A percentile compares a stretch with the other conserved stretches of the same genome.
These are phyloP conservation scores for Leccinellum albellum DNA, from an alignment of 768 basidiomycete species.

Conservation along the genomic window DNA sequence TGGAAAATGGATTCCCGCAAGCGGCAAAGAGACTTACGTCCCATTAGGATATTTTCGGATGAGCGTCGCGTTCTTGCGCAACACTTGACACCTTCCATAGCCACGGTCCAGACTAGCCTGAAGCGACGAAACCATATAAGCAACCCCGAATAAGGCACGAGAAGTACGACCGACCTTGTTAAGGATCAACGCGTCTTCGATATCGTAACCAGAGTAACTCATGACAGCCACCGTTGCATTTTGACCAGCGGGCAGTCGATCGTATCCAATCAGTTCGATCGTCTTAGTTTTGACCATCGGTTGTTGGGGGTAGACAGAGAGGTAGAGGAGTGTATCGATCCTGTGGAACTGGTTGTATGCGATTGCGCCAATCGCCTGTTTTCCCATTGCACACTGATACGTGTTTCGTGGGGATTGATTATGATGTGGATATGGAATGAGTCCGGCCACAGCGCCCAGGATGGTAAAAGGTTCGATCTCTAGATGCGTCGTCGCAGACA, in stretches of 20 bases:
- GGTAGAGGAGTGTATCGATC: conserved; percentile 96
- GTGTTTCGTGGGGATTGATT: conserved; percentile 99
- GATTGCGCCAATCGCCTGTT: conserved; percentile 98
- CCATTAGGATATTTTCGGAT: conserved; percentile 97
- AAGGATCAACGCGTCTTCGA: conserved; percentile 95
- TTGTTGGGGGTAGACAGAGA: conserved; percentile 96
- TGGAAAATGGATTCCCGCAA: conserved; percentile 7
- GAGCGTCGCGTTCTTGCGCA: conserved; percentile 92
- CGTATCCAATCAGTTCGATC: conserved; percentile 95
- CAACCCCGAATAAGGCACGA: conserved; percentile 1
- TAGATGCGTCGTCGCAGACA: conserved; percentile 81
- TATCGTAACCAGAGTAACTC: conserved; percentile 99
- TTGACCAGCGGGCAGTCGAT: conserved; percentile 94
- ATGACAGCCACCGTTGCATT: conserved; percentile 99
- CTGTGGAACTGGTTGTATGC: conserved; percentile 97
- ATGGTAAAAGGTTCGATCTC: conserved; percentile 99
- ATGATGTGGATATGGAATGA: conserved; percentile 99
- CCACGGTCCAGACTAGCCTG: conserved; percentile 95
- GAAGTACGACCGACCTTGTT: conserved; percentile 61
- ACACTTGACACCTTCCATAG: conserved; percentile 95
- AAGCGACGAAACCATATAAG: conserved; percentile 3
- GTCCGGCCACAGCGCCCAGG: conserved; percentile 94
- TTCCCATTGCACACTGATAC: conserved; percentile 99
- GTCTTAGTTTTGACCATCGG: conserved; percentile 99
- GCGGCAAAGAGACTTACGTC: conserved; percentile 60